Evolutionary conservation across 768 basidiomycete genomes (phyloP), one percentile per base, ranked within the genome.

Genomic region (Rhodosporidiobolus odoratus): DNA sequence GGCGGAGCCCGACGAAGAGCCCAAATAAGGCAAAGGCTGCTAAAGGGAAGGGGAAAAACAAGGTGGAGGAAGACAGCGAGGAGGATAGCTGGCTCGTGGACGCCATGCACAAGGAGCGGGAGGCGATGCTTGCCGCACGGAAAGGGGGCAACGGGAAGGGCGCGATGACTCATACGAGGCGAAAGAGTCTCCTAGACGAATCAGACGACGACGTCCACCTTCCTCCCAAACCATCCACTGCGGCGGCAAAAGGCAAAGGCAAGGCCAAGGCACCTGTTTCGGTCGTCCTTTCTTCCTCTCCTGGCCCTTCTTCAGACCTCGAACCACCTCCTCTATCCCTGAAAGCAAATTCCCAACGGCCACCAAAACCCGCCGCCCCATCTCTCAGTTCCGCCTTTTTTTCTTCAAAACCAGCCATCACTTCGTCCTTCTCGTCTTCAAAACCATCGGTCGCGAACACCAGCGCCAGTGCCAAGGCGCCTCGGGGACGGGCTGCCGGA

Each of bases 11-110:
- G 43, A 45, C 43, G 43, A 45, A 45, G 43, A 45, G 43, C 43
- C 43, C 43, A 23, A 45, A 23, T 12, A 45, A 45, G 23, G 43
- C 43, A 12, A 13, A 12, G 13, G 12, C 43, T 45, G 43, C 43
- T 45, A 23, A 12, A n/a, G 34, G 2, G 32, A 63, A 54, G 62
- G 50, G 38, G 13, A 62, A 62, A 53, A 53, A 38, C n/a, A 63
- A 54, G 38, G 52, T 21, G 52, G 23, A 35, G 3, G 47, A 35
- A 5, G 60, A n/a, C 2, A 35, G 1, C 23, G 25, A 1, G 32
- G n/a, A 9, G 37, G 23, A 27, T 19, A 21, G n/a, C 1, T 17
- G 25, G 57, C 15, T n/a, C 9, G 38, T 3, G 25, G 38, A 10
- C 10, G 6, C 8, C 10, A 5, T 34, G 52, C 27, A 12, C 27